These are phyloP conservation scores for Agroathelia rolfsii DNA, from an alignment of 1,284 basidiomycete species.

Conservation along the genomic window DNA sequence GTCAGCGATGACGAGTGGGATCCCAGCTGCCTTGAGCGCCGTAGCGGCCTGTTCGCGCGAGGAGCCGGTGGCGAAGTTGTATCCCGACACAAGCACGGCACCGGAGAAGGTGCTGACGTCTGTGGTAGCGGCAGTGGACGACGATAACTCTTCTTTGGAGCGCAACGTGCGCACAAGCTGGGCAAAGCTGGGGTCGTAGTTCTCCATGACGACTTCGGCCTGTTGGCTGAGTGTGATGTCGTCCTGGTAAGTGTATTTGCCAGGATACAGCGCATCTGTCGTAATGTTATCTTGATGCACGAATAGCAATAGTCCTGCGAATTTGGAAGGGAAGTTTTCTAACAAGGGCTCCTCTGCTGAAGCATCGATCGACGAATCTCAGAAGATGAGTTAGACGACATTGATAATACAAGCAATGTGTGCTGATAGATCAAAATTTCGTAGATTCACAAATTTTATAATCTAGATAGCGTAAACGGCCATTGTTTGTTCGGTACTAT, in stretches of 20 bases:
- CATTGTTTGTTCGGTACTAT: too few relatives aligned
- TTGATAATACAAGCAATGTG: too few relatives aligned
- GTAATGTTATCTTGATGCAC: slow-evolving; percentile 96
- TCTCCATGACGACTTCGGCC: slow-evolving; percentile 98
- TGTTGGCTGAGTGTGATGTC: slow-evolving; percentile 94
- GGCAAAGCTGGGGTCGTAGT: slow-evolving; percentile 91
- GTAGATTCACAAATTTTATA: too few relatives aligned
- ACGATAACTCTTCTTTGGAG: slow-evolving; percentile 16
- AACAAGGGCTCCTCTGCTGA: slow-evolving; percentile 56
- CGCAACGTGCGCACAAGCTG: slow-evolving; percentile 56
- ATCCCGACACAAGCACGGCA: slow-evolving; percentile 83
- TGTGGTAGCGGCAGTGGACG: slow-evolving; percentile 10
- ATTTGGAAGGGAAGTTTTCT: slow-evolving; percentile 74
- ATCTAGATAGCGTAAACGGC: too few relatives aligned
- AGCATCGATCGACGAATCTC: too few relatives aligned
- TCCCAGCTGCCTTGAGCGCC: slow-evolving; percentile 87
- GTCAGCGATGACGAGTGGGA: slow-evolving; percentile 90
- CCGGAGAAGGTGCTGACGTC: slow-evolving; percentile 35
- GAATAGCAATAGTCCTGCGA: slow-evolving; percentile 83
- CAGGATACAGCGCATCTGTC: slow-evolving; percentile 98
- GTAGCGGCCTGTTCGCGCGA: slow-evolving; percentile 99
- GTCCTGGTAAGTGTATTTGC: slow-evolving; percentile 99
- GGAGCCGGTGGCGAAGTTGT: slow-evolving; percentile 98
- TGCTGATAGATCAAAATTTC: too few relatives aligned
- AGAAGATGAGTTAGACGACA: too few relatives aligned